Percentiles rank a stretch among this genome's conserved stretches.
Evolutionary conservation across 495 filamentous ascomycete species (phyloP).

Genomic region (Aspergillus sparsus): DNA sequence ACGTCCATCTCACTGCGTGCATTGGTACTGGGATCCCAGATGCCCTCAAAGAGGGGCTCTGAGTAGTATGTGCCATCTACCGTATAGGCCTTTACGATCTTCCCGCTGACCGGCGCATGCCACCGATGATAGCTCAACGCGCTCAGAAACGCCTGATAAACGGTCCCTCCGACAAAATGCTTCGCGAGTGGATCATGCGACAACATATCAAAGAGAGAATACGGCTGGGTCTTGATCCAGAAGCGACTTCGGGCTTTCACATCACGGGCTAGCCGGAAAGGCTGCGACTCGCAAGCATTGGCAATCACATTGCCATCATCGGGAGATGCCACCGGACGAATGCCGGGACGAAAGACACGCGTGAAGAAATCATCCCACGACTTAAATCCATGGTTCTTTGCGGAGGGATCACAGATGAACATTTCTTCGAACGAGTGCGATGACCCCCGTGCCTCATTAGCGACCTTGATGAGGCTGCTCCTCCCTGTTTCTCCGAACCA

Average conservation of each 20-base stretch:
- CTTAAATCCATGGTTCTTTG: slow-evolving; percentile 51
- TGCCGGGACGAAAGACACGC: slow-evolving; percentile 52
- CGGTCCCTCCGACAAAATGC: slow-evolving; percentile 59
- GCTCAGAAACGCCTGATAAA: slow-evolving; percentile 70
- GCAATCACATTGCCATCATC: slow-evolving; percentile 51
- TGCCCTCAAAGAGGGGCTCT: slow-evolving; percentile 57
- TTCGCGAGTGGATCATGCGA: slow-evolving; percentile 48
- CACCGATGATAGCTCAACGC: slow-evolving; percentile 70
- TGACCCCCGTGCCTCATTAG: slow-evolving; percentile 4
- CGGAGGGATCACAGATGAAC: slow-evolving; percentile 25
- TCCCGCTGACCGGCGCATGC: slow-evolving; percentile 65
- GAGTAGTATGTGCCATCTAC: slow-evolving; percentile 68
- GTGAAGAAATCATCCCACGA: slow-evolving; percentile 83
- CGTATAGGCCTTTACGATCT: slow-evolving; percentile 55
- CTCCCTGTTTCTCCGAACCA: slow-evolving; percentile 60
- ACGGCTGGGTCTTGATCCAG: slow-evolving; percentile 44
- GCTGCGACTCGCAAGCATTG: slow-evolving; percentile 67
- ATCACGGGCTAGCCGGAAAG: slow-evolving; percentile 27
- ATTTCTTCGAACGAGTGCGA: slow-evolving; percentile 21
- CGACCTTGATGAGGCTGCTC: slow-evolving; percentile 37
- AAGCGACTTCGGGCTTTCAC: slow-evolving; percentile 40
- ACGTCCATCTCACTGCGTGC: slow-evolving; percentile 41
- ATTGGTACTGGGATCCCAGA: slow-evolving; percentile 36
- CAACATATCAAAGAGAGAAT: slow-evolving; percentile 55
- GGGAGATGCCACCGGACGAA: slow-evolving; percentile 60